Conservation (phyloP, 371 early-diverging fungal genomes). For the Mortierella polycephala region DNA sequence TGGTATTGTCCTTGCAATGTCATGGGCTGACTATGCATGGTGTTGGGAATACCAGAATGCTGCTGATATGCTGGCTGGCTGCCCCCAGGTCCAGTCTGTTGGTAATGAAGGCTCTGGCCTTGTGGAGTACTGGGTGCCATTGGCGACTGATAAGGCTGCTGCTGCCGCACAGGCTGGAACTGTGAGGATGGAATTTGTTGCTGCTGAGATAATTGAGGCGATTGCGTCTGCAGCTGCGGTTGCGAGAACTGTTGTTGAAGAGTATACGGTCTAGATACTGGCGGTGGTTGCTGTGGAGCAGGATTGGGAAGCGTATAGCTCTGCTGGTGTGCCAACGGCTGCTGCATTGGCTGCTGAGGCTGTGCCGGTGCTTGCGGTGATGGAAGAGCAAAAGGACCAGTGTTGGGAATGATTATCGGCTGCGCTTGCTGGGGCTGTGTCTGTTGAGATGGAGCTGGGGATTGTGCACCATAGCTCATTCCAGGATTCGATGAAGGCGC, state of each 20-base stretch:
- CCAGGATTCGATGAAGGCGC: conserved; percentile 27
- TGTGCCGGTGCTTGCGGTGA: conserved; percentile 26
- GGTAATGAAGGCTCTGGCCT: conserved; percentile 33
- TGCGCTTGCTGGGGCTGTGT: conserved; percentile 32
- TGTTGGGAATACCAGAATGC: conserved; percentile 17
- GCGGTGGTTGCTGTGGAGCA: conserved; percentile 11
- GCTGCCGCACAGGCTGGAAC: conserved; percentile 34
- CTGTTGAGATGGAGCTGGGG: conserved; percentile 26
- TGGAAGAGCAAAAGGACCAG: conserved; percentile 46
- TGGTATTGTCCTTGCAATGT: conserved; percentile 19
- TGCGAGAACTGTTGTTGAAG: conserved; percentile 33
- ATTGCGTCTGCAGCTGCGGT: conserved; percentile 25
- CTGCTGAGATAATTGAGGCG: conserved; percentile 19
- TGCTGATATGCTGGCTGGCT: conserved; percentile 30
- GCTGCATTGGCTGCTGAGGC: conserved; percentile 39
- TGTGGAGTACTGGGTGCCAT: conserved; percentile 30
- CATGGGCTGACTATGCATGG: conserved; percentile 23
- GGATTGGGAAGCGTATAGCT: conserved; percentile 12
- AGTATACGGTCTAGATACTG: conserved; percentile 15
- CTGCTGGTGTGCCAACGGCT: conserved; percentile 12
- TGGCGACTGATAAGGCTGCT: conserved; percentile 35
- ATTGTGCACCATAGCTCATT: conserved; percentile 18
- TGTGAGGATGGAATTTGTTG: conserved; percentile 17
- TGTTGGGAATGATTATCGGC: conserved; percentile 40
- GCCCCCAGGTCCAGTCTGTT: neutral